These are phyloP conservation scores for Tylopilus felleus DNA, from an alignment of 768 basidiomycete species.

Conservation along the genomic window DNA sequence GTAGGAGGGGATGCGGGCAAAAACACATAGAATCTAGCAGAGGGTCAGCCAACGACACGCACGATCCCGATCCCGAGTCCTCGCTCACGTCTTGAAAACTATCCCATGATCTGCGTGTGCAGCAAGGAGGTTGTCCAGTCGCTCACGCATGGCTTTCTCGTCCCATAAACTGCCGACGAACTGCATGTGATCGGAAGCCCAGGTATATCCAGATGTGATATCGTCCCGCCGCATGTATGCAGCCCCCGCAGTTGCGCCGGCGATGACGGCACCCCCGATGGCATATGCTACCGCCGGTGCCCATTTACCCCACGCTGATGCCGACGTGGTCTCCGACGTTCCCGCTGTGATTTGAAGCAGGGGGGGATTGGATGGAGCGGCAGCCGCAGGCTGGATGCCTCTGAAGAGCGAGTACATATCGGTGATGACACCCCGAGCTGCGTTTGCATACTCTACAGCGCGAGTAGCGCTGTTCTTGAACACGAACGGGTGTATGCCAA, in stretches of 20 bases:
- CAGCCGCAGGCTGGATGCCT: conserved; percentile 38
- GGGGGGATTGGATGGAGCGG: conserved; percentile 27
- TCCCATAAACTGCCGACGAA: conserved; percentile 89
- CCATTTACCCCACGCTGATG: conserved; percentile 57
- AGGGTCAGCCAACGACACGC: not conserved
- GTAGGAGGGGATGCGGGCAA: conserved; percentile 68
- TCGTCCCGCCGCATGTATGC: conserved; percentile 83
- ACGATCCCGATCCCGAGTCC: not conserved
- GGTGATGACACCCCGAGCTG: conserved; percentile 61
- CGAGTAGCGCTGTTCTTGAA: conserved; percentile 83
- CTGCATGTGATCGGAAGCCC: conserved; percentile 86
- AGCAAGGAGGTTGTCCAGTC: conserved; percentile 61
- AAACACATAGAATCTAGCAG: conserved; percentile 70
- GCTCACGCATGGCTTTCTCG: conserved; percentile 52
- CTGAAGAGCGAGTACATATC: conserved; percentile 56
- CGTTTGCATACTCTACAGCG: conserved; percentile 63
- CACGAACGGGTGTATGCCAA: conserved; percentile 80
- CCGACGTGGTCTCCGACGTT: conserved; percentile 11
- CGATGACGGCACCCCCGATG: conserved; percentile 70
- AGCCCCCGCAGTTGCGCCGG: conserved; percentile 80
- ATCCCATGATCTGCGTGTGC: conserved; percentile 62
- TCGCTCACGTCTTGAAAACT: conserved; percentile 66
- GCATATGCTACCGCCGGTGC: conserved; percentile 67
- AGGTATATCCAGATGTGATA: conserved; percentile 62
- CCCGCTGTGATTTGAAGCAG: conserved; percentile 33